These are phyloP conservation scores for Paecilomyces sp. DNA, from an alignment of 2,329 filamentous ascomycete genomes.

Conservation along the genomic window DNA sequence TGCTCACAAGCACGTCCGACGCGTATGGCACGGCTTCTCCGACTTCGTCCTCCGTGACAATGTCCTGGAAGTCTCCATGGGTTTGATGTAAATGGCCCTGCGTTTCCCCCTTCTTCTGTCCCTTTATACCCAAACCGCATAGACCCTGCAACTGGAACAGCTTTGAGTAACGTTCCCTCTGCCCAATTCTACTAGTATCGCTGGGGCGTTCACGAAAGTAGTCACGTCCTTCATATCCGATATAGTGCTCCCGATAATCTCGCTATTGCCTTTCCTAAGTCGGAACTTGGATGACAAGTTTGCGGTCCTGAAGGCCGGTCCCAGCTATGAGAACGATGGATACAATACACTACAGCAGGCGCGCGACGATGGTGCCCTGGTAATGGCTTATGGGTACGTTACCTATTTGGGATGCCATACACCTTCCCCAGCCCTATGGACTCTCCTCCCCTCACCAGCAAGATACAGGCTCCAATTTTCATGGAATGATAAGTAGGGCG, in stretches of 20 bases:
- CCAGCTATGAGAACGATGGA: constrained; percentile 46
- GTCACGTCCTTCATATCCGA: constrained; percentile 67
- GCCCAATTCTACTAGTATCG: constrained; percentile 44
- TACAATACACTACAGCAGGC: constrained; percentile 68
- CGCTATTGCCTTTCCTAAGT: constrained; percentile 60
- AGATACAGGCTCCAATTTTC: too few relatives aligned
- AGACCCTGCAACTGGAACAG: constrained; percentile 9
- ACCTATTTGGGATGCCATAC: background rate
- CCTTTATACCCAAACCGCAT: background rate
- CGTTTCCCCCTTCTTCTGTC: background rate
- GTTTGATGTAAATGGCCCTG: constrained; percentile 53
- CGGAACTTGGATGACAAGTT: constrained; percentile 71
- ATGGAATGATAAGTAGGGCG: background rate
- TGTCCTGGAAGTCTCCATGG: constrained; percentile 68
- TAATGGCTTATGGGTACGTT: constrained; percentile 62
- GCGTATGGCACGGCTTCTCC: constrained; percentile 57
- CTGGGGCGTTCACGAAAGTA: constrained; percentile 62
- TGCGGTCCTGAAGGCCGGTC: constrained; percentile 54
- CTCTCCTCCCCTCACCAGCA: too few relatives aligned
- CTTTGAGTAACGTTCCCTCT: constrained; percentile 1
- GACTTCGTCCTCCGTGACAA: constrained; percentile 70
- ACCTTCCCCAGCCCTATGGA: background rate
- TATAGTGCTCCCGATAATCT: constrained; percentile 62
- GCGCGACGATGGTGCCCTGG: constrained; percentile 62
- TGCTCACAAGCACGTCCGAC: constrained; percentile 39